Conservation (phyloP, 192 early-diverging fungal genomes). For the Entophlyctis luteolus region DNA sequence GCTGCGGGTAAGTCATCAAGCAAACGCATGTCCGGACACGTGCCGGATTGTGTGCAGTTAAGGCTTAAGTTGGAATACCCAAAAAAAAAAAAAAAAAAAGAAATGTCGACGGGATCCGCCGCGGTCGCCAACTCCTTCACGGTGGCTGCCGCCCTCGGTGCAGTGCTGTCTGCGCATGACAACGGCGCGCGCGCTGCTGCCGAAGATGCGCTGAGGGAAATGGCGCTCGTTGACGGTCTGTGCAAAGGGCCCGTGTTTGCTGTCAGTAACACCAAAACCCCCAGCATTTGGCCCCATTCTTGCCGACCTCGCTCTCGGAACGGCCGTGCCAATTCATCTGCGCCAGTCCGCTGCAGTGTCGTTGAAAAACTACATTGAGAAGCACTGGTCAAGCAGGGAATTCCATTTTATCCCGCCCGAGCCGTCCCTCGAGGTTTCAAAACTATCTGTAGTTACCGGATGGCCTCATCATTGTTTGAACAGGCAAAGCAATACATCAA, state of each 20-base stretch:
- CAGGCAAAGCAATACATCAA: conserved; percentile 51
- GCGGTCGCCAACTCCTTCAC: not conserved
- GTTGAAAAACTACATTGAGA: conserved; percentile 10
- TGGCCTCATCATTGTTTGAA: not conserved
- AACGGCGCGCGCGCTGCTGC: not conserved
- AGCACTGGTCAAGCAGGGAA: not conserved
- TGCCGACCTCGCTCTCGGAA: not conserved
- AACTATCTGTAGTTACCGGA: not conserved
- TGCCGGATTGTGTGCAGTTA: too few relatives aligned
- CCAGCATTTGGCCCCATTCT: conserved; percentile 6
- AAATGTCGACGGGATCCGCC: too few relatives aligned
- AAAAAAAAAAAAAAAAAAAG: too few relatives aligned
- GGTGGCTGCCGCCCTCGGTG: conserved; percentile 1
- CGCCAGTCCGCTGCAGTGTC: conserved; percentile 9
- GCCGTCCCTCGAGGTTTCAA: not conserved
- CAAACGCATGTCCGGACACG: too few relatives aligned
- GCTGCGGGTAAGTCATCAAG: too few relatives aligned
- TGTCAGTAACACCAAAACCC: not conserved
- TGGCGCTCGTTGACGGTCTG: not conserved
- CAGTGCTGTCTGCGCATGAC: conserved; percentile 3
- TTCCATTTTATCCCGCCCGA: conserved; percentile 9
- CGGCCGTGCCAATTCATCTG: conserved; percentile 1
- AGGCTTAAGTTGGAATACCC: too few relatives aligned
- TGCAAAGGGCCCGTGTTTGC: not conserved
- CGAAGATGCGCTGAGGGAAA: not conserved